Evolutionary conservation across 164 flowering plant species (phyloP).

Genomic region (Aristolochia fimbriata): DNA sequence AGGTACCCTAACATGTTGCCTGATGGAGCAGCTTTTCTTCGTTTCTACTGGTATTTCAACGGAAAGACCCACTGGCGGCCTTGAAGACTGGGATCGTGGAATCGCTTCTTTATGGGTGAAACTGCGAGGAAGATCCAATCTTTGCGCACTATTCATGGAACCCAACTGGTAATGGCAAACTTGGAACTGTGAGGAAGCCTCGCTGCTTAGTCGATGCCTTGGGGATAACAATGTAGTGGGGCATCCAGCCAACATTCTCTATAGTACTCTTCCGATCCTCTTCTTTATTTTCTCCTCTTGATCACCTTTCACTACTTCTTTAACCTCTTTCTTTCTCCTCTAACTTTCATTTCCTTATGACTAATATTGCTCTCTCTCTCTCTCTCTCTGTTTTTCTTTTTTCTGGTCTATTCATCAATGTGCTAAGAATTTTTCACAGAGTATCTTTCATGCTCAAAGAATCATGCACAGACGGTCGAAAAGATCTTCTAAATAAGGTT

Average conservation of each 20-base stretch:
- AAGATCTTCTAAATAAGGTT: no score
- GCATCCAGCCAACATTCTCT: conserved; percentile 98
- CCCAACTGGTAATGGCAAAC: conserved; percentile 59
- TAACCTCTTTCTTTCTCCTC: background rate
- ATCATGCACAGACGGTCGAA: background rate
- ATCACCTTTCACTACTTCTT: background rate
- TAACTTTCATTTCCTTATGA: background rate
- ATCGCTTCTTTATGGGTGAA: conserved; percentile 51
- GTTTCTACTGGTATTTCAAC: conserved; percentile 46
- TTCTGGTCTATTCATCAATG: conserved; percentile 8
- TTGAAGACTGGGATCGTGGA: conserved; percentile 43
- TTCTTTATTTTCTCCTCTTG: conserved; percentile 19
- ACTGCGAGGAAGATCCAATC: conserved; percentile 74
- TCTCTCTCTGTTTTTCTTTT: conserved; percentile 5
- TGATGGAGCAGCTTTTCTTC: conserved; percentile 45
- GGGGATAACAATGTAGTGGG: conserved; percentile 85
- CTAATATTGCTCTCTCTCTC: no score
- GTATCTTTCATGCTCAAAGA: conserved; percentile 1
- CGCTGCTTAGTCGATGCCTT: conserved; percentile 85
- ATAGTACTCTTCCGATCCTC: conserved; percentile 31
- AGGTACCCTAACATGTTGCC: conserved; percentile 47
- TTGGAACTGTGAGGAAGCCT: conserved; percentile 63
- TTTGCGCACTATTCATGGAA: conserved; percentile 77
- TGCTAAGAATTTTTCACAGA: background rate
- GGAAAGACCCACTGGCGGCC: conserved; percentile 60